Percentiles rank a stretch among this genome's conserved stretches.
Evolutionary conservation across 2,329 filamentous ascomycete genomes (phyloP).

Genomic region (Nemania sp.): DNA sequence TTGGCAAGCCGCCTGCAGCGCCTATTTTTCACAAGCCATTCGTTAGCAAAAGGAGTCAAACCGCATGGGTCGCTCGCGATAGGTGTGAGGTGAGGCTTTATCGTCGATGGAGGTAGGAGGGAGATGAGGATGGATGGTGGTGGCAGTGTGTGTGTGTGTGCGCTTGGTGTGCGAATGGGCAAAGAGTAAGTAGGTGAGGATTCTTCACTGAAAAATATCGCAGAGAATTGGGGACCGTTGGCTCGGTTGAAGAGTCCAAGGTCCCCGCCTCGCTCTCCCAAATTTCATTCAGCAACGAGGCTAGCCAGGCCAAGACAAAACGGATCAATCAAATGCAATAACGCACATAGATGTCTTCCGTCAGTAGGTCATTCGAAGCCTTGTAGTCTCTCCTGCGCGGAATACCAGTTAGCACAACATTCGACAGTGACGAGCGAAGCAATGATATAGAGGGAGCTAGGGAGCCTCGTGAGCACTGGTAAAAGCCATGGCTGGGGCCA

Average conservation of each 20-base stretch:
- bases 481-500: background rate
- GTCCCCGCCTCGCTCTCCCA: slow-evolving; percentile 13
- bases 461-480: too few relatives aligned
- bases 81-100: background rate
- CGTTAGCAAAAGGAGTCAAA: slow-evolving; percentile 17
- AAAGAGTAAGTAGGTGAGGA: slow-evolving; percentile 19
- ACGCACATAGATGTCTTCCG: slow-evolving; percentile 94
- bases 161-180: slow-evolving; percentile 10
- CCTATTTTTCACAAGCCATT: slow-evolving; percentile 54
- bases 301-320: slow-evolving; percentile 28
- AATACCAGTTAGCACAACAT: slow-evolving; percentile 24
- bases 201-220: slow-evolving; percentile 33
- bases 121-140: background rate
- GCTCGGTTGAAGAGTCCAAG: slow-evolving; percentile 12
- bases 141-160: too few relatives aligned
- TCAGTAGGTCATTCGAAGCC: slow-evolving; percentile 88
- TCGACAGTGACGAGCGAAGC: background rate
- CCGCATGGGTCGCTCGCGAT: slow-evolving; percentile 5
- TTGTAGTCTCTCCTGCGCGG: slow-evolving; percentile 75
- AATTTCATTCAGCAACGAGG: slow-evolving; percentile 5
- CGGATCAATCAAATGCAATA: slow-evolving; percentile 45
- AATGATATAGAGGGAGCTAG: too few relatives aligned
- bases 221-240: slow-evolving; percentile 27
- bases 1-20: slow-evolving; percentile 84
- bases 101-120: background rate